phyloP scores from a whole-genome alignment of 2,329 filamentous ascomycete species.

The Ophiocordyceps camponoti-rufipedis region DNA sequence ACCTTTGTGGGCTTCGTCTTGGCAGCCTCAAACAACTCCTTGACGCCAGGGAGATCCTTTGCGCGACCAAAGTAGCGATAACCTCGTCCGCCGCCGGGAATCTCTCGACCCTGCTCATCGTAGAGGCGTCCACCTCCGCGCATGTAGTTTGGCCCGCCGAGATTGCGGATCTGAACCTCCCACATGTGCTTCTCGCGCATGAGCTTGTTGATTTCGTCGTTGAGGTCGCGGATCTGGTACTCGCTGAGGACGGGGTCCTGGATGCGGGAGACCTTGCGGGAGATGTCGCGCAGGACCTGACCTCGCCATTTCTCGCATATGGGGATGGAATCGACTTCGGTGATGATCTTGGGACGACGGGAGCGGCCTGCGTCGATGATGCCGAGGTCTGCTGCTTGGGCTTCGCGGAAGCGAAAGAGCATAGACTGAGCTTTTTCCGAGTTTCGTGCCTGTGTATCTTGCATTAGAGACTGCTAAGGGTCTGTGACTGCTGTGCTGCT shows the following conservation, averaged over 20 bases:
- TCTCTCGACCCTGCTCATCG: constrained; percentile 55
- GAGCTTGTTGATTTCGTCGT: constrained; percentile 98
- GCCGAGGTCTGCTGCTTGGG: constrained; percentile 86
- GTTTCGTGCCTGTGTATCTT: constrained; percentile 56
- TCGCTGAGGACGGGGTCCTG: constrained; percentile 84
- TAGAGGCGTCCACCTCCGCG: constrained; percentile 51
- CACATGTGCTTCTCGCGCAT: constrained; percentile 99
- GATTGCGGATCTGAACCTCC: constrained; percentile 88
- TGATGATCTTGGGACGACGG: constrained; percentile 80
- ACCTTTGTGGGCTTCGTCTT: constrained; percentile 36
- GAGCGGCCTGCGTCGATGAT: constrained; percentile 87
- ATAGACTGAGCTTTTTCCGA: constrained; percentile 98
- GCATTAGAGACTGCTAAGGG: background rate
- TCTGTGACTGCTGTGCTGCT: background rate
- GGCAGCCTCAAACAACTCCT: constrained; percentile 83
- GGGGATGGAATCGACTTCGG: constrained; percentile 66
- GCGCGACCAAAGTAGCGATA: constrained; percentile 92
- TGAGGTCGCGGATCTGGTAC: constrained; percentile 93
- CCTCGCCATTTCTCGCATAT: constrained; percentile 95
- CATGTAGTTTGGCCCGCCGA: constrained; percentile 98
- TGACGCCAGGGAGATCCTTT: constrained; percentile 78
- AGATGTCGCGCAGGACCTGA: constrained; percentile 92
- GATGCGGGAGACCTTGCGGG: constrained; percentile 89
- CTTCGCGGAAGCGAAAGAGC: constrained; percentile 98
- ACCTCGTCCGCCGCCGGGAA: constrained; percentile 62